phyloP scores from a whole-genome alignment of 2,329 filamentous ascomycete species.

The Phyllosticta citrichinensis region DNA sequence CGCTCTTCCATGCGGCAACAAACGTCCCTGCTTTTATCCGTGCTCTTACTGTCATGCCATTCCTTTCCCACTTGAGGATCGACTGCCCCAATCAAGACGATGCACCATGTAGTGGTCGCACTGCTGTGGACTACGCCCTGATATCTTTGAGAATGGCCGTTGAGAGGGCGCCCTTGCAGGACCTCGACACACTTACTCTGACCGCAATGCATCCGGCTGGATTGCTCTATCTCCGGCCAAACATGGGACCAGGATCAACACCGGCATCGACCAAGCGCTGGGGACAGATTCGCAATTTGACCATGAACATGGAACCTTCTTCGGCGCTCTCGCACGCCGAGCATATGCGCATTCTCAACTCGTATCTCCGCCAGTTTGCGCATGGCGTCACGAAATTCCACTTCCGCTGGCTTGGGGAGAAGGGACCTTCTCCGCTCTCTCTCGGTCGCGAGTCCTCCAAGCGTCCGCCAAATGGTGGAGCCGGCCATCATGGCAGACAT shows the following conservation, averaged over 20 bases:
- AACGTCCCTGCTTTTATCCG: slow-evolving; percentile 78
- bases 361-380: slow-evolving; percentile 65
- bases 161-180: slow-evolving; percentile 58
- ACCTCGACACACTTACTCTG: slow-evolving; percentile 61
- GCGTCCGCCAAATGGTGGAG: neutral
- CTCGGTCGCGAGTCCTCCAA: slow-evolving; percentile 45
- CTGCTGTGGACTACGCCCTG: slow-evolving; percentile 77
- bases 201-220: slow-evolving; percentile 64
- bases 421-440: slow-evolving; percentile 64
- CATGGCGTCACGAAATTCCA: slow-evolving; percentile 56
- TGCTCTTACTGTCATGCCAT: slow-evolving; percentile 58
- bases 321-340: slow-evolving; percentile 47
- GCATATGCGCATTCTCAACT: slow-evolving; percentile 55
- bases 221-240: slow-evolving; percentile 67
- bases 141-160: slow-evolving; percentile 78
- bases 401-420: slow-evolving; percentile 66
- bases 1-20: slow-evolving; percentile 79
- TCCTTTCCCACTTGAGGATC: slow-evolving; percentile 64
- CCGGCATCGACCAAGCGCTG: slow-evolving; percentile 64
- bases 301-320: slow-evolving; percentile 56
- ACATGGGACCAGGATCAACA: slow-evolving; percentile 62
- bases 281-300: slow-evolving; percentile 65
- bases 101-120: slow-evolving; percentile 54
- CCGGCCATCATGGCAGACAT: neutral
- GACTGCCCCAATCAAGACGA: slow-evolving; percentile 64